Evolutionary conservation across 306 rosid species (phyloP), one percentile per base, ranked within the genome.

Genomic region (Malus asiatica): DNA sequence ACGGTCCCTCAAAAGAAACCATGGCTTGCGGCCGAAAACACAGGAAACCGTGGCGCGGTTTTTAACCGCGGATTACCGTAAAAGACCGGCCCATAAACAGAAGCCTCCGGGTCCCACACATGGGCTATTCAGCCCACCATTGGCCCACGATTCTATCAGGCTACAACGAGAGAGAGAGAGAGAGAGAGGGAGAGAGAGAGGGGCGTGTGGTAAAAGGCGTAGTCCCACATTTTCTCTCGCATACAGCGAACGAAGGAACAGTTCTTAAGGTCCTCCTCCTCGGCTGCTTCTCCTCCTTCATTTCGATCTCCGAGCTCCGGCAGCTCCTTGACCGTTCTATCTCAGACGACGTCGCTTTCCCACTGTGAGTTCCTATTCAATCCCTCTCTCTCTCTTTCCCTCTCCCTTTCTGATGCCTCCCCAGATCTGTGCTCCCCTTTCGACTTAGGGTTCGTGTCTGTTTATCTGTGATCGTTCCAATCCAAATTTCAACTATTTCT

Each of bases 241-340:
- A 10, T 22, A n/a, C 62, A 22, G 4, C 62, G 62, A 22, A n/a
- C 29, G 4, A 57, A n/a, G 14, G 4, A 61, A 29, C 70, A 27
- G 77, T 29, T 74, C 55, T 11, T 15, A 11, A 8, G 68, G 67
- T 60, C 59, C 72, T 58, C 61, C 62, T 72, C 82, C 42, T 52
- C 65, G 13, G 14, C 66, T 53, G 38, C 77, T 35, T 55, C 76
- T 4, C 48, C 73, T 14, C 69, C 69, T 70, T 64, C 73, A 8
- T 20, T 65, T 29, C 61, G 80, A 76, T 76, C 80, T 70, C 84
- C 45, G 72, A 64, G 76, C 83, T 75, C 57, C 79, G 70, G 59
- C 76, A 25, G 65, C 84, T 48, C 77, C 52, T 63, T 32, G 32
- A 35, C 73, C 38, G n/a, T 64, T 23, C 72, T 6, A 33, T 23